Percentiles rank a stretch among this genome's conserved stretches.
Evolutionary conservation across 2,329 filamentous ascomycete species (phyloP).

Genomic region (Chaetomium sp.): DNA sequence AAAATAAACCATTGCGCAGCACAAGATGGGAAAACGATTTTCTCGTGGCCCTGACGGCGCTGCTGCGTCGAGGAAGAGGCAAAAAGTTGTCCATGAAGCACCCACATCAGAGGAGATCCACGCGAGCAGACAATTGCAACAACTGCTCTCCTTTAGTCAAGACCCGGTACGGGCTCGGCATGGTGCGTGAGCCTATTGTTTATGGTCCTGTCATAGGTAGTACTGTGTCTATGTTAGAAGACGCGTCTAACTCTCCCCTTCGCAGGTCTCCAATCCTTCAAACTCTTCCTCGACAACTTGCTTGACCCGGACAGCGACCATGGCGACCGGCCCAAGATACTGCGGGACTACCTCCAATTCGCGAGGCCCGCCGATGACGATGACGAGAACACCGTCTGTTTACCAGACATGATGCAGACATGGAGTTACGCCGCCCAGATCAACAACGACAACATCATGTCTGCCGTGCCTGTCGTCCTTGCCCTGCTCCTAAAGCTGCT

Average conservation of each 20-base stretch:
- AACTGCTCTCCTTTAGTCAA: constrained; percentile 71
- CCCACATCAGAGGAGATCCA: constrained; percentile 64
- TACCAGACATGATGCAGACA: constrained; percentile 80
- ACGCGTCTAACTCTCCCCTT: not conserved
- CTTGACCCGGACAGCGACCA: constrained; percentile 53
- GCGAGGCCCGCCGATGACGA: constrained; percentile 54
- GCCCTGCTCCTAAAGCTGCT: constrained; percentile 79
- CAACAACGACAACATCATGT: constrained; percentile 79
- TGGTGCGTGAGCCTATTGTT: constrained; percentile 47
- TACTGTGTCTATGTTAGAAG: not conserved
- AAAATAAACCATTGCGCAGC: constrained; percentile 5
- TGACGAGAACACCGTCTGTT: constrained; percentile 63
- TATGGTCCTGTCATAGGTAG: not conserved
- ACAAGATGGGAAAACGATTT: constrained; percentile 50
- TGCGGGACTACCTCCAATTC: constrained; percentile 68
- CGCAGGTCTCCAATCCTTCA: constrained; percentile 68
- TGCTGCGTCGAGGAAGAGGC: constrained; percentile 53
- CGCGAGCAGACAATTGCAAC: constrained; percentile 66
- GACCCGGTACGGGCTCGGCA: constrained; percentile 68
- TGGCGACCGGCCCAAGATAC: constrained; percentile 57
- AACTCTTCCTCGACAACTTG: constrained; percentile 69
- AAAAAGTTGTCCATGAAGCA: constrained; percentile 58
- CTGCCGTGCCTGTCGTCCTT: constrained; percentile 76
- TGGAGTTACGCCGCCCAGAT: constrained; percentile 82
- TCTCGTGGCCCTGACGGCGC: constrained; percentile 45